Base-by-base conservation (phyloP, 768 basidiomycete genomes). In the Xerocomus potaroensis region DNA sequence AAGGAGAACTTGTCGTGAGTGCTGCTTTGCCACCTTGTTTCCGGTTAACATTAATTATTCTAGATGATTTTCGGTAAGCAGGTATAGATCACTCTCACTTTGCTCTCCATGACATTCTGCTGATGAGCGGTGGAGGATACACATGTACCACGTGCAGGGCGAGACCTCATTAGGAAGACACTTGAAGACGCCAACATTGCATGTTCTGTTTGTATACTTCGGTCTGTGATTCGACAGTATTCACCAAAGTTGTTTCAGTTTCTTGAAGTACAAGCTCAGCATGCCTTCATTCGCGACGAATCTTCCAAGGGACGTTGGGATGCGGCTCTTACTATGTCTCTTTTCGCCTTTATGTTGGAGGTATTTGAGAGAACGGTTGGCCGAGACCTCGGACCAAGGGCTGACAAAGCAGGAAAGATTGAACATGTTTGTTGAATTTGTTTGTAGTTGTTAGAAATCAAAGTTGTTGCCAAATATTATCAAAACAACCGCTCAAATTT, bases 11-110 rank as follows among this genome's bases (percentile, higher is more conserved):
- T 11, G 83, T 90, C 55, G 89, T 89, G 67, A 48, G 85, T 64
- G 26, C 24, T 21, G 2, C 9, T n/a, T 34, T 3, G 48, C 24
- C 21, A 29, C 4, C 2, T 18, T 1, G 8, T 37, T 21, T 26
- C 24, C n/a, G 14, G 33, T 24, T 49, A 10, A 47, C 36, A 3
- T n/a, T 24, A n/a, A 12, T 29, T 24, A 31, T 30, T 44, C 21
- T 16, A 93, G 80, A 86, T 96, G 86, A 91, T 97, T 43, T 97
- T 97, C 60, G 95, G 95, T 7, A 93, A 94, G 63, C 91, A 94
- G 75, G 89, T 81, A 56, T 45, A 70, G 50, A 7, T 10, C 24
- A 12, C 10, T 1, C 30, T 31, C 12, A 22, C 5, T 29, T 33
- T 32, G 5, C 14, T 3, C 21, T 33, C 10, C 3, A 9, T 8